A percentile compares a stretch with the other conserved stretches of the same genome.
These are phyloP conservation scores for Salinomyces thailandicus DNA, from an alignment of 2,329 filamentous ascomycete species.

Conservation along the genomic window DNA sequence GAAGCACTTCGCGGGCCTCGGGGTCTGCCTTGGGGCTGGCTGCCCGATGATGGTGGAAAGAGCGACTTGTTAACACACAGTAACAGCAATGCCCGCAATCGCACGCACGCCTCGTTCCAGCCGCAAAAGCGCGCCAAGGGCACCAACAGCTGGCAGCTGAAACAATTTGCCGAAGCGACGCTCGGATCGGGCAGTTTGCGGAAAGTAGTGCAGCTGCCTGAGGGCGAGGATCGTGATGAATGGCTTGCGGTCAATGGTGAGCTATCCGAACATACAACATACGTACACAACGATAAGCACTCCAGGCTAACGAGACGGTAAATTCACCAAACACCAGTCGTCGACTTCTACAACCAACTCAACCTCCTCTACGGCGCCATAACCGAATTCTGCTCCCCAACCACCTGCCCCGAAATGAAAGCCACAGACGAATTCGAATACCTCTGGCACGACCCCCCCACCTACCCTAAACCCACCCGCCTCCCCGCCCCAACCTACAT, in stretches of 20 bases:
- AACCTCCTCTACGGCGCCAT: conserved; percentile 98
- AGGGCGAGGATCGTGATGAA: conserved; percentile 95
- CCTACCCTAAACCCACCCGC: conserved; percentile 92
- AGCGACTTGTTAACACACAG: conserved; percentile 30
- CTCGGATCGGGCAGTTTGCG: conserved; percentile 86
- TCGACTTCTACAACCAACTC: conserved; percentile 99
- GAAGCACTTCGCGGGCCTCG: conserved; percentile 12
- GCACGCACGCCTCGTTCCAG: conserved; percentile 83
- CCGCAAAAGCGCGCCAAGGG: conserved; percentile 76
- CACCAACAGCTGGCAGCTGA: conserved; percentile 82
- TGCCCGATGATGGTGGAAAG: conserved; percentile 15
- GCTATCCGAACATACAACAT: background rate
- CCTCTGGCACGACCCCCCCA: conserved; percentile 92
- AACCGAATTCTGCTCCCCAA: conserved; percentile 96
- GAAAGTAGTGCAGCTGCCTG: conserved; percentile 92
- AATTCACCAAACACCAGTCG: conserved; percentile 49
- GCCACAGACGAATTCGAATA: conserved; percentile 99
- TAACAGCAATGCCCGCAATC: conserved; percentile 39
- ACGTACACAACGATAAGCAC: too few species aligned
- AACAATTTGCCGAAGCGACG: conserved; percentile 96
- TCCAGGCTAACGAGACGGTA: background rate
- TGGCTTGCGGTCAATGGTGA: conserved; percentile 96
- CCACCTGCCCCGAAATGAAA: conserved; percentile 98
- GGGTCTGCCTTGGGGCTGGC: conserved; percentile 16
- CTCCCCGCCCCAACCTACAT: conserved; percentile 97